phyloP scores from a whole-genome alignment of 805 yeast species.

The Kodamaea lidongshanica region DNA sequence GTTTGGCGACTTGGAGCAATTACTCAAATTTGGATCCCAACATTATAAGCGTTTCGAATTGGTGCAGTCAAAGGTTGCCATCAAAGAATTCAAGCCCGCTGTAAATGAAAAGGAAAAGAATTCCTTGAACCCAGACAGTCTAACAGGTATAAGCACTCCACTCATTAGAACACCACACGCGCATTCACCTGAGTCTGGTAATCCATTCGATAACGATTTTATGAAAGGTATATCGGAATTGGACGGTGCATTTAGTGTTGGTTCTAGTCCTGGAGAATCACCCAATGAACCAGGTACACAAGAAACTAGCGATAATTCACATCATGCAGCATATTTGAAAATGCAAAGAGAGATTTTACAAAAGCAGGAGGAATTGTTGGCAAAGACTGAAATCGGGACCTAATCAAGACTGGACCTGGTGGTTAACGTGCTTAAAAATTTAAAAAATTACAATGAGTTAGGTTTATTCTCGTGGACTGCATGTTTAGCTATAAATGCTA shows the following conservation, averaged over 20 bases:
- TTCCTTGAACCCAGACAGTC: conserved; percentile 10
- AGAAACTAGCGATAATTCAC: conserved; percentile 14
- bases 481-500: too few relatives aligned
- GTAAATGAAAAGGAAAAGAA: background rate
- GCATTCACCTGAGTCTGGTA: conserved; percentile 21
- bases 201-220: conserved; percentile 35
- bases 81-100: conserved; percentile 10
- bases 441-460: too few relatives aligned
- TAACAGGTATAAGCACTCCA: conserved; percentile 36
- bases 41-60: conserved; percentile 46
- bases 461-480: too few relatives aligned
- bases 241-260: conserved; percentile 7
- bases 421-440: background rate
- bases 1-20: conserved; percentile 49
- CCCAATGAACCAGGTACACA: conserved; percentile 1
- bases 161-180: conserved; percentile 27
- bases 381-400: conserved; percentile 14
- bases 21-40: conserved; percentile 39
- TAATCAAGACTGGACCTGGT: conserved; percentile 5
- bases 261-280: conserved; percentile 7
- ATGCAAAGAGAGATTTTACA: conserved; percentile 33
- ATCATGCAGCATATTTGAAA: conserved; percentile 32
- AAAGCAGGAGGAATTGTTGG: conserved; percentile 32
- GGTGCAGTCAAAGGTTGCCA: conserved; percentile 37
- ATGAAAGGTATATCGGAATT: conserved; percentile 6